Evolutionary conservation across 345 rosid species (phyloP).

Genomic region (Abelmoschus esculentus): DNA sequence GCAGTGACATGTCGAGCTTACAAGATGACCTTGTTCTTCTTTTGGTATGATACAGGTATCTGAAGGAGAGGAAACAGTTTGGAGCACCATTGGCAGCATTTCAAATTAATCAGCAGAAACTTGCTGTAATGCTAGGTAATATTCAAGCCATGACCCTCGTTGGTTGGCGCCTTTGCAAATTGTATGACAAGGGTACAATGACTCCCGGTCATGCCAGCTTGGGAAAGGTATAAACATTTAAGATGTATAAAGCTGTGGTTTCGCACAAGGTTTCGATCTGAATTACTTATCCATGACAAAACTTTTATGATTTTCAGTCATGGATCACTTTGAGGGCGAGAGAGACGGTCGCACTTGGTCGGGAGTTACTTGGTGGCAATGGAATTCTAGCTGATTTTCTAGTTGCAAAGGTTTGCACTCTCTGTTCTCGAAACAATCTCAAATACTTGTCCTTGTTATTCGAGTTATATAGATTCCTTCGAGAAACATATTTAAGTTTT

Average conservation of each 20-base stretch:
- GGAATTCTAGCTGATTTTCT: constrained; percentile 81
- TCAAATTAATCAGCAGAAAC: constrained; percentile 72
- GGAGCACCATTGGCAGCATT: constrained; percentile 96
- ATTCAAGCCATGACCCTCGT: constrained; percentile 86
- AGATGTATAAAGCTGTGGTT: background rate
- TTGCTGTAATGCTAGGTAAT: constrained; percentile 76
- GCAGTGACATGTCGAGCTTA: background rate
- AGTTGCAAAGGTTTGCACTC: constrained; percentile 71
- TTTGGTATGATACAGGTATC: constrained; percentile 45
- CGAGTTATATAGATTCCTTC: background rate
- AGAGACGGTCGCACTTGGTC: constrained; percentile 73
- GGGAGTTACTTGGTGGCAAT: constrained; percentile 92
- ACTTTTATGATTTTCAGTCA: constrained; percentile 33
- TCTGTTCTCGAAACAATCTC: background rate
- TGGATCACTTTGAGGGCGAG: constrained; percentile 78
- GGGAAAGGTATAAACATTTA: constrained; percentile 65
- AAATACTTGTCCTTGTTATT: background rate
- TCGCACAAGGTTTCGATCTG: background rate
- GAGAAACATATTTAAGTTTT: background rate
- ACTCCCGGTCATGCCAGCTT: constrained; percentile 94
- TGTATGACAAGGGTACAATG: constrained; percentile 77
- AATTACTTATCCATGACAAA: background rate
- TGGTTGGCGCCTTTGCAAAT: constrained; percentile 95
- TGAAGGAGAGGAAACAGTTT: constrained; percentile 89
- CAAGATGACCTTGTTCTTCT: background rate